Evolutionary conservation across 176 grass and related monocot species (phyloP).

Genomic region (Cymbopogon citratus): DNA sequence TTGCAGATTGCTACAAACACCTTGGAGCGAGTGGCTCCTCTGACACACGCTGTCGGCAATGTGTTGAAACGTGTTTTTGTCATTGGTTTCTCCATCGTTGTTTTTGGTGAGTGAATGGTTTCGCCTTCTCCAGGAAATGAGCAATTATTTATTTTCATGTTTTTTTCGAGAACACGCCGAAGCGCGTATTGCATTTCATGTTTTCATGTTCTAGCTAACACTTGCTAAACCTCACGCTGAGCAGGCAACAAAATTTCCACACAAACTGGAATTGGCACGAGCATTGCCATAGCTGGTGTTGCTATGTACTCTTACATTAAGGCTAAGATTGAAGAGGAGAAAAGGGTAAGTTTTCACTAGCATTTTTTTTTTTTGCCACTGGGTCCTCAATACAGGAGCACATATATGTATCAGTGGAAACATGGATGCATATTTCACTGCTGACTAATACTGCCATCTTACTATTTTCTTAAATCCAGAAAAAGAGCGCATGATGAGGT

Average conservation of each 20-base stretch:
- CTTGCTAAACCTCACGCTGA: constrained; percentile 26
- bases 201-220: constrained; percentile 8
- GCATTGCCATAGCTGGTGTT: constrained; percentile 88
- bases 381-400: not conserved
- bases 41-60: constrained; percentile 97
- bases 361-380: not conserved
- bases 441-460: not conserved
- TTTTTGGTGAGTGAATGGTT: constrained; percentile 55
- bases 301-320: constrained; percentile 95
- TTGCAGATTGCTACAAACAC: constrained; percentile 90
- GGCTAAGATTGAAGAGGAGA: constrained; percentile 94
- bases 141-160: constrained; percentile 3
- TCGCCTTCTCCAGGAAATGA: constrained; percentile 5
- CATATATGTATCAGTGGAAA: not conserved
- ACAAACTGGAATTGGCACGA: constrained; percentile 91
- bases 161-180: no score
- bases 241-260: constrained; percentile 88
- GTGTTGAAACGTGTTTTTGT: constrained; percentile 99
- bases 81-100: constrained; percentile 86
- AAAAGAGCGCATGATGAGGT: constrained; percentile 44
- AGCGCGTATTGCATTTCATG: no score
- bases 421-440: not conserved
- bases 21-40: constrained; percentile 91
- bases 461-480: constrained; percentile 19
- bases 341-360: constrained; percentile 68